A percentile compares a stretch with the other conserved stretches of the same genome.
Conservation (phyloP, 2,329 filamentous ascomycete species). For the Phialemoniopsis sp. region DNA sequence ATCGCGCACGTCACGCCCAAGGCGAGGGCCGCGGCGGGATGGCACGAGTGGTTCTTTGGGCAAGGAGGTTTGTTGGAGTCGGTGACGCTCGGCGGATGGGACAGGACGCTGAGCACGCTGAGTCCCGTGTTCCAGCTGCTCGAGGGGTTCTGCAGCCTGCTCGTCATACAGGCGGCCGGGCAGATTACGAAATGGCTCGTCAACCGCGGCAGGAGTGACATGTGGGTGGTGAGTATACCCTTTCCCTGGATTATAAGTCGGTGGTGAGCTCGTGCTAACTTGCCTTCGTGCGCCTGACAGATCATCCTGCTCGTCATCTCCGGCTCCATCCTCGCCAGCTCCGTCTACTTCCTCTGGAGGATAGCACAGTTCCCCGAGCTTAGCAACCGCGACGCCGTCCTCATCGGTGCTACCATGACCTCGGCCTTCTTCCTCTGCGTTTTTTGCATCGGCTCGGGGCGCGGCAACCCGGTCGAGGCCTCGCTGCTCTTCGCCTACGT, state of each 20-base stretch:
- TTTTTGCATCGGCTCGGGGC: slow-evolving; percentile 89
- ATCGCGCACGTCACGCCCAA: slow-evolving; percentile 50
- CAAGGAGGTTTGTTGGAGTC: slow-evolving; percentile 76
- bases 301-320: slow-evolving; percentile 85
- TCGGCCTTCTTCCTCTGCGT: slow-evolving; percentile 89
- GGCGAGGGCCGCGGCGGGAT: slow-evolving; percentile 55
- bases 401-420: slow-evolving; percentile 90
- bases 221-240: slow-evolving; percentile 75
- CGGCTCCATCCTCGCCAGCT: slow-evolving; percentile 86
- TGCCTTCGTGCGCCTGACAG: slow-evolving; percentile 35
- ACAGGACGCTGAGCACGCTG: slow-evolving; percentile 82
- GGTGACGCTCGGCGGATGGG: slow-evolving; percentile 80
- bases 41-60: slow-evolving; percentile 87
- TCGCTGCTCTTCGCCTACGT: slow-evolving; percentile 95
- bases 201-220: slow-evolving; percentile 88
- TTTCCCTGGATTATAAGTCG: not conserved
- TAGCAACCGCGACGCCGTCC: slow-evolving; percentile 83
- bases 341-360: slow-evolving; percentile 94
- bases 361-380: slow-evolving; percentile 92
- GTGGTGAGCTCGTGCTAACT: not conserved
- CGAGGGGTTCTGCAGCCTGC: slow-evolving; percentile 92
- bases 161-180: slow-evolving; percentile 92
- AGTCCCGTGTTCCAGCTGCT: slow-evolving; percentile 91
- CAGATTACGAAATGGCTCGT: slow-evolving; percentile 95
- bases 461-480: slow-evolving; percentile 92